phyloP scores from a whole-genome alignment of 1,284 basidiomycete species.

The Malassezia restricta region DNA sequence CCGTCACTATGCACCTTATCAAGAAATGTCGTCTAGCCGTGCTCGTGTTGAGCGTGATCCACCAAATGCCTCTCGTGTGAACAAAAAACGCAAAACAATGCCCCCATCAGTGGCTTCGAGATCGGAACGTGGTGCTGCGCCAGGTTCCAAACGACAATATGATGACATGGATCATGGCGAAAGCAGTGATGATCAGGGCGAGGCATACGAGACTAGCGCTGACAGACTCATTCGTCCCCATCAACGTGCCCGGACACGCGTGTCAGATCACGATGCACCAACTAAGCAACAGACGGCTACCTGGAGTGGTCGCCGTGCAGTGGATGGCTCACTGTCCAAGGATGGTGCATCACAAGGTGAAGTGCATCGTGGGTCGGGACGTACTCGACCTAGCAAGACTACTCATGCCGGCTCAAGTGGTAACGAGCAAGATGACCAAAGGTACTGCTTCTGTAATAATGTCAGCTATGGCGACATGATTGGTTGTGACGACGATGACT shows the following conservation, averaged over 20 bases:
- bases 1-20: background rate
- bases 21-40: background rate
- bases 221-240: background rate
- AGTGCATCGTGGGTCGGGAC: background rate
- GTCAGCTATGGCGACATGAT: slow-evolving; percentile 93
- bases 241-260: background rate
- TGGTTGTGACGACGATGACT: slow-evolving; percentile 78
- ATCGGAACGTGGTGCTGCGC: background rate
- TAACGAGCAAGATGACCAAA: slow-evolving; percentile 51
- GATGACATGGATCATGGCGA: background rate
- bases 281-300: background rate
- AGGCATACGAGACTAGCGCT: background rate
- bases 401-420: background rate
- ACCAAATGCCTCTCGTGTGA: background rate
- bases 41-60: background rate
- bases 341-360: background rate
- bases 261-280: background rate
- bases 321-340: background rate
- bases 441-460: slow-evolving; percentile 78
- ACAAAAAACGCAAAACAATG: slow-evolving; percentile 28
- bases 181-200: slow-evolving; percentile 2
- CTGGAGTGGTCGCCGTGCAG: slow-evolving; percentile 1
- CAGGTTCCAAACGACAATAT: background rate
- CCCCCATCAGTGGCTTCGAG: background rate
- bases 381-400: slow-evolving; percentile 3